Percentiles rank a stretch among this genome's conserved stretches.
phyloP scores from a whole-genome alignment of 2,329 filamentous ascomycete genomes.

The Lachnellula occidentalis region DNA sequence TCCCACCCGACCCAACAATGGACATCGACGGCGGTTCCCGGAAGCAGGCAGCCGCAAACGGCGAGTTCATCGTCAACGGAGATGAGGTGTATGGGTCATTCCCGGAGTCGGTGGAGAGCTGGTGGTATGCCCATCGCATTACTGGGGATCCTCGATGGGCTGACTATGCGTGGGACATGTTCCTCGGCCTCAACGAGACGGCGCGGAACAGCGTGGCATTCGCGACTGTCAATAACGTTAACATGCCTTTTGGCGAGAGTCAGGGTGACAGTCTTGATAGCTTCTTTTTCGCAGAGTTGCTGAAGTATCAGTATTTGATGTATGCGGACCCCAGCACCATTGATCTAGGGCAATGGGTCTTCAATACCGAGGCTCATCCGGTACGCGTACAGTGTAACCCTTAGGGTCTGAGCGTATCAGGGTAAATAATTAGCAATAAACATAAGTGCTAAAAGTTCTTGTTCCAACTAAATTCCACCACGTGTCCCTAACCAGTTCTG shows the following conservation, averaged over 20 bases:
- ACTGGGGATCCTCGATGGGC: constrained; percentile 70
- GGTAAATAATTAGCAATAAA: too few species aligned
- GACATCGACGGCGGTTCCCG: constrained; percentile 49
- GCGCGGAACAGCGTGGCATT: constrained; percentile 60
- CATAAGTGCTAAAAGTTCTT: too few species aligned
- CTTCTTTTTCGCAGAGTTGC: constrained; percentile 77
- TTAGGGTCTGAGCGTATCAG: background rate
- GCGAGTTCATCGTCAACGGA: constrained; percentile 36
- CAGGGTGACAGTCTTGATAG: constrained; percentile 69
- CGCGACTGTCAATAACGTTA: constrained; percentile 59
- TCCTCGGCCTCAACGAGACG: constrained; percentile 57
- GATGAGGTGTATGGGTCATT: constrained; percentile 56
- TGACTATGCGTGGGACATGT: constrained; percentile 75
- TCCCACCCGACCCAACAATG: constrained; percentile 21
- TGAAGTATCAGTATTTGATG: constrained; percentile 77
- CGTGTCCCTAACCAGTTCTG: too few species aligned
- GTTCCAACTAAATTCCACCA: too few species aligned
- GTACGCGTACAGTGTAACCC: constrained; percentile 1
- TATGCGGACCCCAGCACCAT: constrained; percentile 59
- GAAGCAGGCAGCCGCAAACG: constrained; percentile 61
- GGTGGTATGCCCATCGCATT: constrained; percentile 77
- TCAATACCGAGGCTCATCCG: constrained; percentile 16
- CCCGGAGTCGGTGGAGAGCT: constrained; percentile 72
- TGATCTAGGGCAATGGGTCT: constrained; percentile 52
- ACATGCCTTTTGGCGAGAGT: constrained; percentile 50